Percentiles rank a stretch among this genome's conserved stretches.
Conservation (phyloP, 306 rosid genomes). For the Vicia faba region DNA sequence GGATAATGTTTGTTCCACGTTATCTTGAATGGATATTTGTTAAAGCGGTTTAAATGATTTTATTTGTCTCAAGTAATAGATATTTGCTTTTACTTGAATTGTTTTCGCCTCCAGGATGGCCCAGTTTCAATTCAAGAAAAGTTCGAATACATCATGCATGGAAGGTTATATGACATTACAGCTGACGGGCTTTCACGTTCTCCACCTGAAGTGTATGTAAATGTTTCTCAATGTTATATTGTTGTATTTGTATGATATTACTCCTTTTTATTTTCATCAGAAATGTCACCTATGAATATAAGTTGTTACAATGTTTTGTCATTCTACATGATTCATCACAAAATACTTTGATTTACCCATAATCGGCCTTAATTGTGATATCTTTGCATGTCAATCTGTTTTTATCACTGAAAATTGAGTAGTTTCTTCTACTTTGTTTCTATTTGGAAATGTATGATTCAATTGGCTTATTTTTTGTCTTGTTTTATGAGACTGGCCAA, state of each 20-base stretch:
- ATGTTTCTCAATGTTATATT: slow-evolving; percentile 23
- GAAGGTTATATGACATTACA: slow-evolving; percentile 63
- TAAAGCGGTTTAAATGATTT: slow-evolving; percentile 10
- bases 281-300: slow-evolving; percentile 1
- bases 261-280: not conserved
- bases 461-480: not conserved
- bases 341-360: not conserved
- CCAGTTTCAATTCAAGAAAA: slow-evolving; percentile 73
- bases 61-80: slow-evolving; percentile 13
- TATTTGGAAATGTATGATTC: not conserved
- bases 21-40: not conserved
- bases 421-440: not conserved
- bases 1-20: not conserved
- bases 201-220: slow-evolving; percentile 62
- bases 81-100: slow-evolving; percentile 29
- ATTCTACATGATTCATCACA: not conserved
- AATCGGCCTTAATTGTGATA: not conserved
- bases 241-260: slow-evolving; percentile 1
- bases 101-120: slow-evolving; percentile 58
- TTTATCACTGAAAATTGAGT: not conserved
- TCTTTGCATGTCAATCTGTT: not conserved
- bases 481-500: not conserved
- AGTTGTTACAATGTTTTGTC: not conserved
- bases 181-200: slow-evolving; percentile 51
- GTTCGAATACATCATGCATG: slow-evolving; percentile 90